Evolutionary conservation across 192 early-diverging fungal species (phyloP), one percentile per base, ranked within the genome.

Genomic region (Linnemannia hyalina): DNA sequence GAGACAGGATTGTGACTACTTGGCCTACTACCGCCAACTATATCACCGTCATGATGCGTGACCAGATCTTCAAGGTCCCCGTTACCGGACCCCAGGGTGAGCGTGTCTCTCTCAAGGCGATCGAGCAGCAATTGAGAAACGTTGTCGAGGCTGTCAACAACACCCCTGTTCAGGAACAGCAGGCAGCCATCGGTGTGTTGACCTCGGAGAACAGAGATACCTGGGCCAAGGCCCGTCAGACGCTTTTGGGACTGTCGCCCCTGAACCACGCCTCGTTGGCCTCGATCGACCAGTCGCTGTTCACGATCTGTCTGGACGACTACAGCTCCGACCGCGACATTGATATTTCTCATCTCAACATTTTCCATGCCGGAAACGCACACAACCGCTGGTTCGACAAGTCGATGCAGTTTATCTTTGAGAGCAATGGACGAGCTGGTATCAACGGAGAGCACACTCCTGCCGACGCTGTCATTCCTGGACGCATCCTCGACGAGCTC

Each of bases 331-430:
- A 89, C 40, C 73, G 78, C 9, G 92, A 97, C 76, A 77, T 92
- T 22, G 95, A 97, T 82, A 70, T 88, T 6, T 89, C 93, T 7
- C 93, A 97, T 65, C 90, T 88, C 41, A 95, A 96, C 71, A 87
- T 96, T 26, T 96, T 95, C 88, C 97, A 98, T 86, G 95, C 93
- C 9, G 80, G 88, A 52, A 90, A 96, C 38, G 97, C 92, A 4
- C 85, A 85, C 68, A 99, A 99, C 88, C 91, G 98, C 36, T 99
- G 98, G 98, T 99, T 97, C 91, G 98, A 99, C 90, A 99, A 99
- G 91, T 89, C 97, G 29, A 90, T 99, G 65, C 96, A 97, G 88
- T 83, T 99, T 46, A 93, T 99, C 57, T 93, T 99, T 46, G 87
- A 96, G 72, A 93, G 84, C 83, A 96, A 93, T 79, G 98, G 97